Conservation (phyloP, 2,329 filamentous ascomycete genomes). For the Chalaropsis thielavioides region DNA sequence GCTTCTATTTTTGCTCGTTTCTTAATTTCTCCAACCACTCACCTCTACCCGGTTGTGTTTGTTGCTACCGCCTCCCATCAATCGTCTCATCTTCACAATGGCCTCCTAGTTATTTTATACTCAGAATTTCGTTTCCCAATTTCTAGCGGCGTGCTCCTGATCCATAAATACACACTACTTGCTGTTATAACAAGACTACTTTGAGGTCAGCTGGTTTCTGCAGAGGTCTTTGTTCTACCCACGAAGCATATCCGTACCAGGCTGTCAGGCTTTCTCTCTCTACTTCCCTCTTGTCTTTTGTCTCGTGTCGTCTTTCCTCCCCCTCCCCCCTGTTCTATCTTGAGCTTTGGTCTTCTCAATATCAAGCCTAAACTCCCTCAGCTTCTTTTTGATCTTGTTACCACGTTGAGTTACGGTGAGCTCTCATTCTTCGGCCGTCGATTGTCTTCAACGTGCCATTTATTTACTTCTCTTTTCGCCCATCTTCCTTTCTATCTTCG, state of each 20-base stretch:
- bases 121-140: not conserved
- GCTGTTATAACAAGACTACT: slow-evolving; percentile 22
- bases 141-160: not conserved
- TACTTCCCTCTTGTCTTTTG: slow-evolving; percentile 13
- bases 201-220: slow-evolving; percentile 74
- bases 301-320: slow-evolving; percentile 17
- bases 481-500: slow-evolving; percentile 16
- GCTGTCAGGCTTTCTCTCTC: not conserved
- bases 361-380: slow-evolving; percentile 15
- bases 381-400: slow-evolving; percentile 11
- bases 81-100: not conserved
- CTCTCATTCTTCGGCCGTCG: not conserved
- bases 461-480: slow-evolving; percentile 11
- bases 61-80: not conserved
- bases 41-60: not conserved
- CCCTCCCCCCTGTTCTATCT: slow-evolving; percentile 13
- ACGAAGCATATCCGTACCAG: not conserved
- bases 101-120: not conserved
- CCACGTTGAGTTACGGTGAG: slow-evolving; percentile 12
- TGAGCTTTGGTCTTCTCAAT: slow-evolving; percentile 17
- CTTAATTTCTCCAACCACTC: not conserved
- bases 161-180: not conserved
- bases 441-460: not conserved
- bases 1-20: slow-evolving; percentile 2
- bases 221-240: slow-evolving; percentile 39